phyloP scores from a whole-genome alignment of 257 asterid genomes.

The Solanum okadae region DNA sequence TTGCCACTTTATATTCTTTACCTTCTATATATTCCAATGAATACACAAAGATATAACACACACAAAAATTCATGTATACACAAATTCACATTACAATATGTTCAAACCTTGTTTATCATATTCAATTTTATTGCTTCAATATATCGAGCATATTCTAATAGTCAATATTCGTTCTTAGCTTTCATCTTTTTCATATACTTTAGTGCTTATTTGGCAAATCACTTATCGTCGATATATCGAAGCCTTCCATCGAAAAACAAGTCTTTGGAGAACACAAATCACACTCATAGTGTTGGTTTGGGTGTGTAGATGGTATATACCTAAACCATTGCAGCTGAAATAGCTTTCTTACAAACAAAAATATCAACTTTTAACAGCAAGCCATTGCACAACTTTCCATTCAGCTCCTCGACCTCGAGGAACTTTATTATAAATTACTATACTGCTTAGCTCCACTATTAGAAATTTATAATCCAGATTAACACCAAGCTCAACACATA shows the following conservation, averaged over 20 bases:
- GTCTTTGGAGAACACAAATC: background rate
- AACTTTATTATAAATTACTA: background rate
- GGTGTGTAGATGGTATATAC: background rate
- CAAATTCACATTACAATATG: background rate
- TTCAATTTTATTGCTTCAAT: background rate
- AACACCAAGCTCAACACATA: background rate
- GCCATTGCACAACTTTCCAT: background rate
- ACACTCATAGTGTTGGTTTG: background rate
- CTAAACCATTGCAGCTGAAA: background rate
- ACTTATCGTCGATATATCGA: background rate
- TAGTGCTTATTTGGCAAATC: background rate
- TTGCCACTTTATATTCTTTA: background rate
- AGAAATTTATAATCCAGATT: background rate
- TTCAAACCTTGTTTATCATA: background rate
- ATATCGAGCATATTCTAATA: background rate
- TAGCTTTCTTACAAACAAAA: background rate
- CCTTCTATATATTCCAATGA: background rate
- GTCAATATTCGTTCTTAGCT: background rate
- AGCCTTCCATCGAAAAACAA: background rate
- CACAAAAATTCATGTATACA: background rate
- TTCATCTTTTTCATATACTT: background rate
- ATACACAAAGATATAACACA: background rate
- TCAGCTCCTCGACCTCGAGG: background rate
- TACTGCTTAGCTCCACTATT: background rate
- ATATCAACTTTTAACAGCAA: background rate